Evolutionary conservation across 768 basidiomycete genomes (phyloP).

Genomic region (Pulveroboletus sp.): DNA sequence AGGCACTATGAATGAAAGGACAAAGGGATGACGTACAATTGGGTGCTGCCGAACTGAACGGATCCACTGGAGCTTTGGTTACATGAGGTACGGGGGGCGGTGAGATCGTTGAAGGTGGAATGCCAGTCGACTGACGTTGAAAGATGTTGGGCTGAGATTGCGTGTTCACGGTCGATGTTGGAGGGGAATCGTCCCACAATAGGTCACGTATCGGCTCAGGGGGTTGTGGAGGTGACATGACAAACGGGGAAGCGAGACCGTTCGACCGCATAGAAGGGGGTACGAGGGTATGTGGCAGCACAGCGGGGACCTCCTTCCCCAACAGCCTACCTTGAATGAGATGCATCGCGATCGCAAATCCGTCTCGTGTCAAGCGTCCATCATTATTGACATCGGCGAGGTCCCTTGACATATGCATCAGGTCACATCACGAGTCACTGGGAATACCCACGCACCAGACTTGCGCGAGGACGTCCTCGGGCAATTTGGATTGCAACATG

Average conservation of each 20-base stretch:
- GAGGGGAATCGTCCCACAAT: conserved; percentile 53
- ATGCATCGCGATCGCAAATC: conserved; percentile 94
- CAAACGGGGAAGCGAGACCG: conserved; percentile 34
- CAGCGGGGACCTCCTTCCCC: conserved; percentile 69
- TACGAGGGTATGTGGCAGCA: conserved; percentile 68
- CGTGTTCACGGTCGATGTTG: conserved; percentile 36
- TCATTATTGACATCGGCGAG: conserved; percentile 86
- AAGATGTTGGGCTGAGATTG: conserved; percentile 24
- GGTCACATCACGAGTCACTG: background rate
- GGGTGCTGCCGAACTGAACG: conserved; percentile 41
- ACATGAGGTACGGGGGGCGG: conserved; percentile 26
- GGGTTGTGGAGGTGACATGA: conserved; percentile 35
- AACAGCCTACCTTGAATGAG: conserved; percentile 83
- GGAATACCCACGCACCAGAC: conserved; percentile 69
- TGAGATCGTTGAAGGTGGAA: conserved; percentile 24
- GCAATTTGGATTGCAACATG: conserved; percentile 84
- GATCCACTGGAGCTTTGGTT: conserved; percentile 37
- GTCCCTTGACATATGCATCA: conserved; percentile 59
- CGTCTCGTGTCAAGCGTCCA: conserved; percentile 81
- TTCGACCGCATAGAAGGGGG: conserved; percentile 74
- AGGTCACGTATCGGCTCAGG: conserved; percentile 42
- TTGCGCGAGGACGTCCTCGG: conserved; percentile 79
- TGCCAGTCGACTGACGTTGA: conserved; percentile 39
- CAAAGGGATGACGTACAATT: conserved; percentile 15
- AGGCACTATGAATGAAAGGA: background rate